Evolutionary conservation across 768 basidiomycete genomes (phyloP).

Genomic region (Lactarius evosmus): DNA sequence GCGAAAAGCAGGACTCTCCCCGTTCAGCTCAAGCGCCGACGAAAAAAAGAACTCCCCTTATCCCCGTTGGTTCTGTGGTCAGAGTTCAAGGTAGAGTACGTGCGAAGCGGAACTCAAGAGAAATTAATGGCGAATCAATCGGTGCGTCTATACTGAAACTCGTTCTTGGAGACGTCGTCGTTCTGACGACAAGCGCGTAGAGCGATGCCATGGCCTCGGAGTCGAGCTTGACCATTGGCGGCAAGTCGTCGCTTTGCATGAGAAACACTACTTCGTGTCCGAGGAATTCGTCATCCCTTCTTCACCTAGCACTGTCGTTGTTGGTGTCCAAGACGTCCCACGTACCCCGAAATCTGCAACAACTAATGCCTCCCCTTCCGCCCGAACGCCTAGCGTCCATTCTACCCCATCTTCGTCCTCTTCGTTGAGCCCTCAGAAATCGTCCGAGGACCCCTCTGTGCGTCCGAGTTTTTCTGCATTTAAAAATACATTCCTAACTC

Average conservation of each 20-base stretch:
- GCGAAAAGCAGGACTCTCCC: too few relatives aligned
- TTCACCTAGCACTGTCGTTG: neutral
- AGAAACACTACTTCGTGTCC: slow-evolving; percentile 15
- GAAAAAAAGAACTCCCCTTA: neutral
- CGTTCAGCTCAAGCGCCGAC: neutral
- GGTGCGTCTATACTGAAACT: slow-evolving; percentile 10
- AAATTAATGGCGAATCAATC: slow-evolving; percentile 18
- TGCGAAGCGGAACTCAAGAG: slow-evolving; percentile 12
- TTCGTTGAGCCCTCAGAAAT: slow-evolving; percentile 21
- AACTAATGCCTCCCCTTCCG: neutral
- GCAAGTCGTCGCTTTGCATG: slow-evolving; percentile 19
- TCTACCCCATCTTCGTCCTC: slow-evolving; percentile 16
- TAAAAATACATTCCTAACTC: slow-evolving; percentile 6
- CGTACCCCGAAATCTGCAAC: slow-evolving; percentile 19
- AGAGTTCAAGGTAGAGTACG: slow-evolving; percentile 21
- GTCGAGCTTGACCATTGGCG: slow-evolving; percentile 24
- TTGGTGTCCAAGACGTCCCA: slow-evolving; percentile 1
- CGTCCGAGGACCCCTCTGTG: slow-evolving; percentile 15
- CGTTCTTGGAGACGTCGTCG: neutral
- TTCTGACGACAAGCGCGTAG: slow-evolving; percentile 18
- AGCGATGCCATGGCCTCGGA: slow-evolving; percentile 14
- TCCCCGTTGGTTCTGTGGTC: slow-evolving; percentile 23
- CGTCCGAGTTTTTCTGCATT: slow-evolving; percentile 12
- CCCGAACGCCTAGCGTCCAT: slow-evolving; percentile 1
- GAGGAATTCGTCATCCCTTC: slow-evolving; percentile 24